phyloP scores from a whole-genome alignment of 306 rosid species.

The Coriaria nepalensis region DNA sequence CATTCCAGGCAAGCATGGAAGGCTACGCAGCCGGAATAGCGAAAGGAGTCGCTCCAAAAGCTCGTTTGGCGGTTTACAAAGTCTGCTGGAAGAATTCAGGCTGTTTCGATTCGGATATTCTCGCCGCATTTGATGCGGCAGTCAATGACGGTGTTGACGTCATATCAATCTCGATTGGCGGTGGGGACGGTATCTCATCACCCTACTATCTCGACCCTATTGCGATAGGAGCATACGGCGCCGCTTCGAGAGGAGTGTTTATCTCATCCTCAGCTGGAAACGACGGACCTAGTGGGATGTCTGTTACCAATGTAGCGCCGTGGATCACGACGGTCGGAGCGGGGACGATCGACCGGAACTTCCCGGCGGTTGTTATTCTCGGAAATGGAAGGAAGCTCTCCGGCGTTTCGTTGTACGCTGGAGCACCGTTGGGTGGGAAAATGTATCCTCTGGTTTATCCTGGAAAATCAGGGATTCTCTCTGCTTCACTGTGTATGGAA shows the following conservation, averaged over 20 bases:
- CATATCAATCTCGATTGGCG: constrained; percentile 75
- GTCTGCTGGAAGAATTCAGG: constrained; percentile 87
- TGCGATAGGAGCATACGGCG: constrained; percentile 81
- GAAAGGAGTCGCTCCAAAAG: constrained; percentile 81
- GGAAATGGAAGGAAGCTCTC: constrained; percentile 50
- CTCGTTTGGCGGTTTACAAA: constrained; percentile 66
- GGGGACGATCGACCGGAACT: constrained; percentile 75
- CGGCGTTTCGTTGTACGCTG: constrained; percentile 68
- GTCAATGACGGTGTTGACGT: constrained; percentile 76
- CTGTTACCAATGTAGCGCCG: constrained; percentile 71
- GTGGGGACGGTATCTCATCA: constrained; percentile 57
- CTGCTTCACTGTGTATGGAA: constrained; percentile 76
- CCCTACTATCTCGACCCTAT: constrained; percentile 85
- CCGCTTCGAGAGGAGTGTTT: constrained; percentile 55
- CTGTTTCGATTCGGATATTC: constrained; percentile 77
- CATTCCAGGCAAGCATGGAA: constrained; percentile 57
- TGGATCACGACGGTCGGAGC: constrained; percentile 90
- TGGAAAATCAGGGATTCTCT: constrained; percentile 50
- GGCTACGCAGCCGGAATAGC: constrained; percentile 84
- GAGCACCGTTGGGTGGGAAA: constrained; percentile 40
- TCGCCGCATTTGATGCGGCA: constrained; percentile 66
- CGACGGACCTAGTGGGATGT: constrained; percentile 70
- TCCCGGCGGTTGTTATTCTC: constrained; percentile 48
- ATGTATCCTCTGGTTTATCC: constrained; percentile 68
- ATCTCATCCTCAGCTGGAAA: constrained; percentile 77